Evolutionary conservation across 345 rosid species (phyloP), one percentile per base, ranked within the genome.

Genomic region (Dovyalis caffra): DNA sequence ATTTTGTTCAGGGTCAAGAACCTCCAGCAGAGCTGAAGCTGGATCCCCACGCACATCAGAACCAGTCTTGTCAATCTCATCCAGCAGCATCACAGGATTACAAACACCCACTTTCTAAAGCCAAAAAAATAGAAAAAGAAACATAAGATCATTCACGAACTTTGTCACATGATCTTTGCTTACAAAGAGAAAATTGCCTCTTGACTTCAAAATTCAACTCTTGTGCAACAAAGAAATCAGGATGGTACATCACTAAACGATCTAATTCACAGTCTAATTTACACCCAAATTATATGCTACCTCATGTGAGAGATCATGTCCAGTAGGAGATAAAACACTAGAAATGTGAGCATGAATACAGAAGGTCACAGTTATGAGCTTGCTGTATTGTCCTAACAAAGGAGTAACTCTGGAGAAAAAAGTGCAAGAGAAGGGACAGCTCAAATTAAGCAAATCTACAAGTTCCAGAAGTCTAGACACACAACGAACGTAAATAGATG

Each of bases 41-140:
- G 99, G 98, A 87, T 95, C 99, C 58, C 99, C 99, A 64, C 98
- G 95, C 25, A 90, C 89, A 85, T 95, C 98, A 47, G 98, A 95
- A 71, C 99, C 97, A 2, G 99, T 93, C 85, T 95, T 95, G 90
- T 95, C 99, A 81, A 95, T 88, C 87, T 95, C 99, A 84, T 95
- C 98, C 79, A 93, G 85, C 67, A 95, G 84, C 97, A 95, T 90
- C 77, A 95, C 97, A 57, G 99, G 99, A 82, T 95, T 95, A 87
- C 95, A 89, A 75, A 95, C 98, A 69, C 93, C 99, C 72, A 91
- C 98, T 80, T 86, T 93, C 99, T 93, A 63, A 38, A 80, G 74
- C 66, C 73, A 75, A 87, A 80, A 90, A 72, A 34, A 47, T 38
- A 83, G 64, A 73, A 74, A 10, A 16, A 72, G 58, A 51, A 15